Evolutionary conservation across 768 basidiomycete species (phyloP), one percentile per base, ranked within the genome.

Genomic region (Cyclocybe cylindracea): DNA sequence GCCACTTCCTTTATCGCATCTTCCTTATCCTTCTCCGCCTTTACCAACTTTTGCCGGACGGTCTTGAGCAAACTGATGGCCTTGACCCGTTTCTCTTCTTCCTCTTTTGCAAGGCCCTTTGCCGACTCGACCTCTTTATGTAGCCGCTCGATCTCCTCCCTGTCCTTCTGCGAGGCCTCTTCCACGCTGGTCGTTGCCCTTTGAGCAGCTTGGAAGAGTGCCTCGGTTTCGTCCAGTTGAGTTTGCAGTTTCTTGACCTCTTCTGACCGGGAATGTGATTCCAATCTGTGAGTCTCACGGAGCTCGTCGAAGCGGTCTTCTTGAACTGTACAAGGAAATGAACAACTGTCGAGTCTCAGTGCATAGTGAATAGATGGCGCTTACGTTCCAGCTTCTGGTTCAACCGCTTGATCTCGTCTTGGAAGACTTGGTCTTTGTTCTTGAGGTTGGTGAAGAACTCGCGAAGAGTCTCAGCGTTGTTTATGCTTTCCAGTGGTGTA

Each of bases 41-140:
- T 98, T 29, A 98, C 92, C n/a, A 96, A 74, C 68, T 98, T 99
- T 70, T 94, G 87, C 49, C 97, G 75, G n/a, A 98, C 91, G 1
- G 94, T 94, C 71, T 98, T 98, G 51, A 99, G 75, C 24, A 98
- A 72, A 45, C 86, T 88, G 57, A 98, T 89, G 0, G 95, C 95
- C 63, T 98, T 99, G 14, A 86, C 83, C 10, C 96, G 85, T 70
- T 99, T 98, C 70, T 99, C 97, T 67, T 98, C 97, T 65, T 98
- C 97, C 54, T 98, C 95, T 66, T 91, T 97, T 5, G 85, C 87
- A 8, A 75, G 49, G 14, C 72, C 74, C 56, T 84, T 86, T 3
- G 79, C 70, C 40, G 79, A 80, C 42, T 84, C 78, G 1, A 87
- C 67, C 50, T 97, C 91, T 13, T 75, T 67, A 42, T 77, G 76